Base-by-base conservation (phyloP, 164 flowering plant species). In the Buxus sempervirens region DNA sequence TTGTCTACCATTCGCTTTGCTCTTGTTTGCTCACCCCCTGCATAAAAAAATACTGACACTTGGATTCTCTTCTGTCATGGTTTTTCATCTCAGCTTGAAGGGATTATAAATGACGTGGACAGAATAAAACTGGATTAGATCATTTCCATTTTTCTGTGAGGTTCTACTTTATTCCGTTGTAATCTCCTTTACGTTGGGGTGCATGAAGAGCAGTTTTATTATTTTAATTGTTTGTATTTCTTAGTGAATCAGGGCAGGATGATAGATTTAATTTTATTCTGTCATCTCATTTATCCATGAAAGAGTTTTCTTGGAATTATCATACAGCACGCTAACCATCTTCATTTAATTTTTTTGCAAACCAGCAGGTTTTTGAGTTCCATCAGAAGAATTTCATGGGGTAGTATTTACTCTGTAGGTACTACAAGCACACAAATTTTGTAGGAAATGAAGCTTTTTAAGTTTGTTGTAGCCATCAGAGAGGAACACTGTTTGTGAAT, bases 71-170 rank as follows among this genome's bases (percentile, higher is more conserved):
- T 14, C 26, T 16, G n/a, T 55, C 1, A 20, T 66, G 38, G 49
- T 60, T 10, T 62, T 42, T 36, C 18, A 73, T 4, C 70, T 53
- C 96, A 91, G 97, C 86, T 89, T 62, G 97, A 91, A 82, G 93
- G 85, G 57, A 63, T 89, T 76, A 89, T 89, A 56, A 79, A 74
- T 68, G 89, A 89, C 22, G 62, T 91, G 82, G 96, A 89, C 85
- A 71, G 86, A 80, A 68, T 84, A 66, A 87, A 83, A 82, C 68
- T 90, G 73, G 89, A 90, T 6, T 87, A 74, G 80, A 62, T 62
- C 19, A 60, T 5, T 49, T 26, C 27, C 65, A 51, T 36, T 36
- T 36, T 25, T 21, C 28, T 54, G 13, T 28, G 63, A 5, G 16
- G 58, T n/a, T 51, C 45, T 26, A 12, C 10, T 28, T 20, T 32